These are phyloP conservation scores for Bretziella fagacearum DNA, from an alignment of 2,329 filamentous ascomycete genomes.

Conservation along the genomic window DNA sequence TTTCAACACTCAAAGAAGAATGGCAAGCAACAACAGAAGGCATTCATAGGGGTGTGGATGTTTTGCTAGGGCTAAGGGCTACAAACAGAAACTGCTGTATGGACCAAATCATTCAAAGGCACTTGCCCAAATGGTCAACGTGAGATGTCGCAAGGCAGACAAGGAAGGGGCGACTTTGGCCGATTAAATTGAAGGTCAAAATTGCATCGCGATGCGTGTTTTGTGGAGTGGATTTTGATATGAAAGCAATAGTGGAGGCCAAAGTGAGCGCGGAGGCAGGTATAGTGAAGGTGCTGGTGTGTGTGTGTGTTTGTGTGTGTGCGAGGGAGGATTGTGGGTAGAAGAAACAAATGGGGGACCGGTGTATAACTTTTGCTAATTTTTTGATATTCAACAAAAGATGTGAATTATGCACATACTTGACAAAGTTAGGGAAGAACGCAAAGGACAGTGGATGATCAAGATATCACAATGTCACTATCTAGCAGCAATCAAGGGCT, in stretches of 20 bases:
- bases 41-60: too few relatives aligned
- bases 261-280: too few relatives aligned
- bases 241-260: not conserved
- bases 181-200: not conserved
- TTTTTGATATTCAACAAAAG: too few relatives aligned
- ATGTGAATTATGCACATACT: too few relatives aligned
- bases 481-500: slow-evolving; percentile 12
- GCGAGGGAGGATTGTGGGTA: not conserved
- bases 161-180: not conserved
- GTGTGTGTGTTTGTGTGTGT: too few relatives aligned
- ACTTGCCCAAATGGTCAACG: too few relatives aligned
- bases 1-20: too few relatives aligned
- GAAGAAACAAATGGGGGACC: not conserved
- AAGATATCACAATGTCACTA: not conserved
- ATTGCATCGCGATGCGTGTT: not conserved
- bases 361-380: not conserved
- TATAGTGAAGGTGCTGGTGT: not conserved
- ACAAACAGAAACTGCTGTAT: too few relatives aligned
- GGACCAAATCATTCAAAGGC: too few relatives aligned
- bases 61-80: too few relatives aligned
- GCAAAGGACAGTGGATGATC: not conserved
- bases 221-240: not conserved
- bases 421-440: not conserved
- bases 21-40: too few relatives aligned
- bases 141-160: not conserved